Evolutionary conservation across 352 stramenopile species (phyloP), one percentile per base, ranked within the genome.

Genomic region (Poterioochromonas sp.): DNA sequence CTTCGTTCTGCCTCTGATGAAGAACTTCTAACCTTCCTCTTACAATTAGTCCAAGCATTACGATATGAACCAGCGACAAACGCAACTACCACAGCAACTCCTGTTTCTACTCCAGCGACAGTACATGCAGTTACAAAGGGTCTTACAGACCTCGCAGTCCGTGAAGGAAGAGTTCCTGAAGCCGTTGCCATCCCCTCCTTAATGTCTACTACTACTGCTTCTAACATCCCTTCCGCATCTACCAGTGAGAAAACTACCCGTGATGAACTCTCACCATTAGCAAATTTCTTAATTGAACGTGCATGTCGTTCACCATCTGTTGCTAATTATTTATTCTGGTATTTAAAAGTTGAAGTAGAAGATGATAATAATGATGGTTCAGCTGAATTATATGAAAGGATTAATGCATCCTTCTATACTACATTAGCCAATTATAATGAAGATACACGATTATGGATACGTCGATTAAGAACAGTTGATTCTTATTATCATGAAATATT

Each of bases 241-340:
- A 76, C 77, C 41, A 88, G 82, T 44, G 84, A 82, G 5, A 83
- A 89, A 39, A 69, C 80, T 35, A 43, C 2, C 12, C 3, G 39
- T 22, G 15, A 3, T 29, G 41, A 44, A 11, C 47, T 62, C 1
- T 62, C 68, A 29, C 68, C 90, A 0, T 83, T 98, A 2, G 93
- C 91, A 58, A 86, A 85, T 41, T 98, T 98, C 84, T 83, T 98
- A 37, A 97, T 98, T 79, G 87, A 91, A 60, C 88, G 95, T 29
- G 95, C 94, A 18, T 91, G 89, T 44, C 89, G 84, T 34, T 97
- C 94, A 77, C 92, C 98, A 74, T 87, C 97, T 73, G 90, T 99
- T 81, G 94, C 95, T 39, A 98, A 98, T 80, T 98, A 96, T 76
- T 91, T 99, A n/a, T 98, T 96, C 79, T 99, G 94, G 74, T 94